Base-by-base conservation (phyloP, 1,284 basidiomycete species). In the Ceratobasidium theobromae region DNA sequence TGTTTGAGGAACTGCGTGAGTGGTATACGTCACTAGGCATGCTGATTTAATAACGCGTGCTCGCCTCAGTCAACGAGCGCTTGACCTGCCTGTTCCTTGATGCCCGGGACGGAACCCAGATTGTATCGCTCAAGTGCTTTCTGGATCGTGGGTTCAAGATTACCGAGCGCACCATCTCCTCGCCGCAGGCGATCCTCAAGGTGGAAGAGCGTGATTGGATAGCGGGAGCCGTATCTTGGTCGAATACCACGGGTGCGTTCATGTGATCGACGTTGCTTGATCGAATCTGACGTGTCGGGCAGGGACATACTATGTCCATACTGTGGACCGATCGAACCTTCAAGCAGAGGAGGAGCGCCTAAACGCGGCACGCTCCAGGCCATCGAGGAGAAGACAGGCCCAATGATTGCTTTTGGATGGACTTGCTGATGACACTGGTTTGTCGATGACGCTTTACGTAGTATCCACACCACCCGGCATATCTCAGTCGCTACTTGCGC, bases 61-160 rank as follows among this genome's bases (percentile, higher is more conserved):
- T 38, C 49, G 21, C 30, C 4, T 18, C 33, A 67, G 70, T 71
- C 43, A 71, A 71, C 38, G 69, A 70, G n/a, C 64, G 49, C 28
- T 57, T 71, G 38, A 65, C 69, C 11, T 68, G 66, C 54, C 55
- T 69, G 57, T 71, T 70, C 66, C 69, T 71, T 35, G 70, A 71
- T 35, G 66, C 68, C 23, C 67, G 48, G 25, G 67, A 69, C 35
- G 69, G 69, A 35, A 66, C 69, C 14, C 68, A 67, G 23, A 67
- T 71, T 30, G 55, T 70, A 27, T 69, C 69, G 12, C 57, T 71
- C 14, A 69, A 69, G 51, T 69, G 69, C 6, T 71, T 71, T 53
- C 58, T 67, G 43, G 60, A 51, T 4, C 41, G 65, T 14, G 67
- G 67, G 18, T 69, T 69, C 55, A 67, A 67, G 45, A 53, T 71